Evolutionary conservation across 2,329 filamentous ascomycete species (phyloP).

Genomic region (Monosporascus sp.): DNA sequence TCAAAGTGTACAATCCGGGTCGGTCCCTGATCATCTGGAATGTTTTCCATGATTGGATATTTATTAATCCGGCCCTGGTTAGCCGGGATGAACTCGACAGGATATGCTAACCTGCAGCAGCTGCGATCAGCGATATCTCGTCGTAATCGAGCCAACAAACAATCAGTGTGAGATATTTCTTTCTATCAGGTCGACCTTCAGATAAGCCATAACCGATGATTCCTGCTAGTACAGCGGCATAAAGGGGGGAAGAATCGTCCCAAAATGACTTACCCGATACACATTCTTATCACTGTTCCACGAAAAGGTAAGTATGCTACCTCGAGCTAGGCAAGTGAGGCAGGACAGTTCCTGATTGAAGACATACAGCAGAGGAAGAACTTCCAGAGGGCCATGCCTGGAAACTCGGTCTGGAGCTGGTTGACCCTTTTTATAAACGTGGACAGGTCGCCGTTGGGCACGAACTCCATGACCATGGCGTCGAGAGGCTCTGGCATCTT

Average conservation of each 20-base stretch:
- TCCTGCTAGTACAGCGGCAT: background rate
- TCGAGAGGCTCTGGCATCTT: background rate
- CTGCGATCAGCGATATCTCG: background rate
- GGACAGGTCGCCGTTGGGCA: conserved; percentile 9
- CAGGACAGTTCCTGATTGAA: too few relatives aligned
- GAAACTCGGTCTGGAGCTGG: conserved; percentile 1
- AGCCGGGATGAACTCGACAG: background rate
- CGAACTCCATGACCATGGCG: conserved; percentile 10
- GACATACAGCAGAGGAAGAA: conserved; percentile 14
- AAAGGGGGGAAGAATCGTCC: background rate
- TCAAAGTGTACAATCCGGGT: conserved; percentile 15
- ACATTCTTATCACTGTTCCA: conserved; percentile 10
- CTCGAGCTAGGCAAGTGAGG: background rate
- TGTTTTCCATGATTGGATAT: conserved; percentile 4
- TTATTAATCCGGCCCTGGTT: background rate
- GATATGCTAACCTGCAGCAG: conserved; percentile 6
- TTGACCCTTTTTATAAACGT: conserved; percentile 4
- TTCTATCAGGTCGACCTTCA: background rate
- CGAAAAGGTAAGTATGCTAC: background rate
- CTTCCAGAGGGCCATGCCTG: conserved; percentile 9
- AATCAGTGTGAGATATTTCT: background rate
- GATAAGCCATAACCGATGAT: background rate
- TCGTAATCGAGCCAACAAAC: background rate
- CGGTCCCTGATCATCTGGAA: background rate
- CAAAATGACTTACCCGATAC: conserved; percentile 4